Percentiles rank a stretch among this genome's conserved stretches.
phyloP scores from a whole-genome alignment of 1,139 yeast species.

The Suhomyces maxii region DNA sequence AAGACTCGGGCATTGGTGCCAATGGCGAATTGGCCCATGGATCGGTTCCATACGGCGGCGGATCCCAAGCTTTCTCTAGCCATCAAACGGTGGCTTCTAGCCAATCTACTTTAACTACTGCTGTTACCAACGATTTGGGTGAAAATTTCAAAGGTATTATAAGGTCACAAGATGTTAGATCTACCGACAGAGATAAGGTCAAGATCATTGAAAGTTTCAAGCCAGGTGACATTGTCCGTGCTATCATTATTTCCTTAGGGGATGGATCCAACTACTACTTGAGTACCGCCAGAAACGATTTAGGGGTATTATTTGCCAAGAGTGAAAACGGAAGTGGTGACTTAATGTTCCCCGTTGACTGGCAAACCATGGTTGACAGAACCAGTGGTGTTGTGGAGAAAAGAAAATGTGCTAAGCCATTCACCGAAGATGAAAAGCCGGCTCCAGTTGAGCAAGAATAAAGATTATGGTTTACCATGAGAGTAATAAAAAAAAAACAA shows the following conservation, averaged over 20 bases:
- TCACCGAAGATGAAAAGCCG: constrained; percentile 21
- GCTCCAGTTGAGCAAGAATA: neutral
- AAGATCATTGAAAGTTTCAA: constrained; percentile 74
- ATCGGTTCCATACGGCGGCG: constrained; percentile 48
- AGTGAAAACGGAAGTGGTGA: constrained; percentile 70
- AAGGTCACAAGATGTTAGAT: constrained; percentile 83
- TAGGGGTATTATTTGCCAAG: constrained; percentile 91
- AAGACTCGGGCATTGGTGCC: constrained; percentile 68
- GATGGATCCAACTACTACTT: constrained; percentile 91
- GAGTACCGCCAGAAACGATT: constrained; percentile 84
- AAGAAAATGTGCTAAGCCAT: constrained; percentile 93
- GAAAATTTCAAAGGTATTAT: constrained; percentile 91
- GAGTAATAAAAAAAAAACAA: too few relatives aligned
- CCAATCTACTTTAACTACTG: constrained; percentile 33
- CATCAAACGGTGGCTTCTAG: constrained; percentile 49
- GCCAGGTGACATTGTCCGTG: constrained; percentile 93
- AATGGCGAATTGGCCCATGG: constrained; percentile 52
- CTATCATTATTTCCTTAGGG: constrained; percentile 79
- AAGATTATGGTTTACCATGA: neutral
- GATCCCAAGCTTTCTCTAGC: constrained; percentile 46
- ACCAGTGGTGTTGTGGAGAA: constrained; percentile 71
- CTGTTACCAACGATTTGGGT: constrained; percentile 67
- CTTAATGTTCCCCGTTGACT: constrained; percentile 86
- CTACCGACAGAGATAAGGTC: constrained; percentile 88
- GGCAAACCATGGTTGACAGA: constrained; percentile 91